Base-by-base conservation (phyloP, 2,329 filamentous ascomycete species). In the Ascochyta lentis region DNA sequence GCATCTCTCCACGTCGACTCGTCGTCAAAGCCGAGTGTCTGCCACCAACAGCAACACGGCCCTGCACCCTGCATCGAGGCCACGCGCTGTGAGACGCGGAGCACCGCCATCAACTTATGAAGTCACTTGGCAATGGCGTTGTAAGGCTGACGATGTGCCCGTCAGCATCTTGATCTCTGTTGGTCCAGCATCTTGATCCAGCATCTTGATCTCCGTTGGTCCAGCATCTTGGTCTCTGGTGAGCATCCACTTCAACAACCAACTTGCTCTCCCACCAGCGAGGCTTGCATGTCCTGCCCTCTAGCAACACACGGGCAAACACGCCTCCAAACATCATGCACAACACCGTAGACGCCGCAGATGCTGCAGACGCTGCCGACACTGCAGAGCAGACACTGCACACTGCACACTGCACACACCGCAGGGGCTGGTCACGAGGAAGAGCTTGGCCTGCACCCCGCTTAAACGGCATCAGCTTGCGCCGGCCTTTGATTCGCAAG, bases 31-130 rank as follows among this genome's bases (percentile, higher is more conserved):
- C 51, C 57, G 60, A 45, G 27, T 12, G 27, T 16, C 35, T 37
- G 42, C 48, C 41, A 42, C 24, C 26, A 22, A 54, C 47, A 23
- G 29, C 38, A 48, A 48, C 44, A 43, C 65, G 52, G 40, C 55
- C 52, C 49, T 47, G 43, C 54, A 43, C 48, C 53, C 42, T 56
- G 54, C 45, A 54, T 57, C 54, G 35, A 56, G 49, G 59, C 65
- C 63, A 63, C 46, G 58, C 52, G 40, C 52, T 55, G 52, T 58
- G 56, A 61, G 60, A 66, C 64, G 63, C 49, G 54, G 44, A 56
- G 39, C 58, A 59, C 52, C 56, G 35, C 46, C 59, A n/a, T n/a
- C n/a, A 16, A 16, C 16, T 16, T 16, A 61, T 61, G 43, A 56
- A 58, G 58, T 41, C 49, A 45, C 47, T 35, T 34, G 27, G 45